Percentiles rank a stretch among this genome's conserved stretches.
Evolutionary conservation across 208 protist species (phyloP).

Genomic region (Leishmania lainsoni): DNA sequence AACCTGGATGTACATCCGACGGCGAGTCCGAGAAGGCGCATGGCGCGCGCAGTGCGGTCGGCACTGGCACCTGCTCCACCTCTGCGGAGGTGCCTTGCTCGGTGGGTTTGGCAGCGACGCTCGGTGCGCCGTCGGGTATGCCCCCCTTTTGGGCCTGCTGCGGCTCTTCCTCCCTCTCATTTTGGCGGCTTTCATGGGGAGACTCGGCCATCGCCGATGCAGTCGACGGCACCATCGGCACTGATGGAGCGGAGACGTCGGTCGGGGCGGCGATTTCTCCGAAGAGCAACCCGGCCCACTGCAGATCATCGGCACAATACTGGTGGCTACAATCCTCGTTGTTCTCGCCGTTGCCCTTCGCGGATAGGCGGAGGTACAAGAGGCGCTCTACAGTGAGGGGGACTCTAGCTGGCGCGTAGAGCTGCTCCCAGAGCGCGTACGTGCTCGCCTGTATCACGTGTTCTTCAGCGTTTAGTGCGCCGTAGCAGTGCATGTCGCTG

Average conservation of each 20-base stretch:
- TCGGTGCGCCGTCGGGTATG: neutral
- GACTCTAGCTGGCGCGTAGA: constrained; percentile 37
- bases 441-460: constrained; percentile 28
- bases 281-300: neutral
- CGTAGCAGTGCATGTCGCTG: neutral
- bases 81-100: neutral
- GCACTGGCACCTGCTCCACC: neutral
- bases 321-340: neutral
- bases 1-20: neutral
- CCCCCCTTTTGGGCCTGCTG: neutral
- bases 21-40: neutral
- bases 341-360: constrained; percentile 1
- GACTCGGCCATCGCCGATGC: neutral
- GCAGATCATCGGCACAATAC: neutral
- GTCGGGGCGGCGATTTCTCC: neutral
- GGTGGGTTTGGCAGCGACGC: neutral
- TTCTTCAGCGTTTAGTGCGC: neutral
- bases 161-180: neutral
- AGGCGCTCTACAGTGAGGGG: constrained; percentile 42
- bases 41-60: neutral
- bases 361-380: constrained; percentile 18
- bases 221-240: neutral
- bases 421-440: constrained; percentile 64
- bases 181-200: neutral
- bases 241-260: neutral